Base-by-base conservation (phyloP, 1,139 yeast genomes). In the Yamadazyma blattariae region DNA sequence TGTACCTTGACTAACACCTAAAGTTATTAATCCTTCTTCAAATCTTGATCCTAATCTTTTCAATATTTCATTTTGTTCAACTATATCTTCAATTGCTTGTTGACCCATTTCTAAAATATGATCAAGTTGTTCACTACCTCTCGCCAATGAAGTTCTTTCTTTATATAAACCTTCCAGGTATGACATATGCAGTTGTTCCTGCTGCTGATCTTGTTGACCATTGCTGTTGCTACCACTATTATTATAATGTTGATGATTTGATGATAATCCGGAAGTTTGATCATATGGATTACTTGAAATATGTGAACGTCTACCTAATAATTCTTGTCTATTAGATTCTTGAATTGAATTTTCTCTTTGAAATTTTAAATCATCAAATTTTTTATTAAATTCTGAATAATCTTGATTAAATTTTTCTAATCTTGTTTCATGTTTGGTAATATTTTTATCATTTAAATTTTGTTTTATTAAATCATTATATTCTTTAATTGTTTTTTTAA, bases 81-180 rank as follows among this genome's bases (percentile, higher is more conserved):
- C 83, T 21, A 92, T 69, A 52, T 90, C 96, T 35, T 86, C 95
- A 47, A 89, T 75, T 2, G 96, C 89, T 38, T 77, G 76, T 42
- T 84, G 79, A 1, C 97, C 97, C 80, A 88, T 83, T 52, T 87
- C 97, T 35, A 92, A 61, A 32, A 92, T 88, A 46, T 86, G 89
- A 54, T 92, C 98, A 44, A 92, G 64, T 54, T 87, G 96, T 39
- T 79, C 81, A 23, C 85, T 80, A 0, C 96, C 89, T 38, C 87
- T 67, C 19, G 74, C 71, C 38, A 92, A 66, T 7, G 83, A 73
- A 36, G 75, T 74, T 26, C 71, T 71, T 53, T 89, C 97, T 42
- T 80, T 75, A 40, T 74, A 66, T 37, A 87, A 61, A 0, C 95
- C 95, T 38, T 85, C 84, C 43, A 69, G 76, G 55, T 78, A 68